Conservation (phyloP, 2,329 filamentous ascomycete genomes). For the Dactylellina leptospora region DNA sequence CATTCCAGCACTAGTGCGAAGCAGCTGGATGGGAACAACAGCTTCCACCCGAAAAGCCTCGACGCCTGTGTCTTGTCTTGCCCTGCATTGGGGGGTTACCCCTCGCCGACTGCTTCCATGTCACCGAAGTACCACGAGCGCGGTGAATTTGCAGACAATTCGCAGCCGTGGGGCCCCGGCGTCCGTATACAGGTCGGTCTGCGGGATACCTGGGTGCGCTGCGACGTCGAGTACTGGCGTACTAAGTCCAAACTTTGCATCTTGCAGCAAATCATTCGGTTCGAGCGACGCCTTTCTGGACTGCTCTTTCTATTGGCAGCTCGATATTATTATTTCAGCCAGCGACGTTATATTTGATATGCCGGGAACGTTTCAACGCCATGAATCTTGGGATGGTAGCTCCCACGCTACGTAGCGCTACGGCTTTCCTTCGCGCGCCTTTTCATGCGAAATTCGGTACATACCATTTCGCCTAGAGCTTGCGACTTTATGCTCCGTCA, state of each 20-base stretch:
- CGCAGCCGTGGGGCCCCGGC: too few species aligned
- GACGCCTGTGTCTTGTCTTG: neutral
- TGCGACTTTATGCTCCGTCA: constrained; percentile 1
- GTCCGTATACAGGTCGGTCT: too few species aligned
- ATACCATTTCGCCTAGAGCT: constrained; percentile 1
- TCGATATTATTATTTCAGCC: neutral
- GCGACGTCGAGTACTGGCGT: too few species aligned
- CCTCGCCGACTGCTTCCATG: constrained; percentile 8
- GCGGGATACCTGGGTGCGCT: too few species aligned
- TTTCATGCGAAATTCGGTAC: constrained; percentile 8
- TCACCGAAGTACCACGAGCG: constrained; percentile 26
- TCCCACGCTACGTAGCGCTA: constrained; percentile 12
- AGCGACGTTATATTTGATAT: neutral
- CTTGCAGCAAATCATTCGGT: too few species aligned
- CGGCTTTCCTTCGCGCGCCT: constrained; percentile 19
- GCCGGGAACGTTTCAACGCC: neutral
- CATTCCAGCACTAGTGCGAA: constrained; percentile 26
- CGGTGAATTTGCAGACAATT: too few species aligned
- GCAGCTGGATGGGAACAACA: constrained; percentile 14
- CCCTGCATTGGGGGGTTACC: neutral
- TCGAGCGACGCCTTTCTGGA: constrained; percentile 24
- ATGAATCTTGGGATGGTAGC: constrained; percentile 5
- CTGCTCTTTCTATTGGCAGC: constrained; percentile 6
- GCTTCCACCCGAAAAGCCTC: neutral
- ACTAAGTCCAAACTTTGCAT: too few species aligned